Evolutionary conservation across 177 flowering plant genomes (phyloP), one percentile per base, ranked within the genome.

Genomic region (Telopea speciosissima): DNA sequence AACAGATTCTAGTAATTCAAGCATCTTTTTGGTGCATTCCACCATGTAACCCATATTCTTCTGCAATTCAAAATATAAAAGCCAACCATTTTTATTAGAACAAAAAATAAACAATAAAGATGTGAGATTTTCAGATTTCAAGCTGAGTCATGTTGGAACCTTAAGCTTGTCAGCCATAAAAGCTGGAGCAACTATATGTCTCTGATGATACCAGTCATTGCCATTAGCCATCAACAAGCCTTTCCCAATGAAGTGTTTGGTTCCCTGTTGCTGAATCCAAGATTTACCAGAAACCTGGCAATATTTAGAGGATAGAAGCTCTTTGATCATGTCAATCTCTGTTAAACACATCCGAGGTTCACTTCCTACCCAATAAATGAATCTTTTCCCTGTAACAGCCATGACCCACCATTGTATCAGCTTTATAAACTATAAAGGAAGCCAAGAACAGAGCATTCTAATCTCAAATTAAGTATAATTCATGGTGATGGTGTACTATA

Each of bases 171-270:
- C 94, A 5, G 90, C 87, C 82, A 79, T 87, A 85, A 95, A 95
- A 58, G 94, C 96, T 0, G 96, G 94, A 5, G 96, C 92, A 17
- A 85, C 87, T 36, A 91, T 82, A 72, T 91, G 99, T 3, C 99
- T 87, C 62, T 95, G 99, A 68, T 86, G 97, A 76, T 81, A 77
- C 99, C 99, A 95, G 24, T 90, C 86, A 11, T 86, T 71, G 0
- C 99, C 99, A 70, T 95, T 95, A 3, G 97, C 99, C 97, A 95
- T 92, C 36, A 95, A 76, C 66, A 95, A 56, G 2, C 99, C 99
- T 3, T 82, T 72, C 0, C 99, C 99, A 26, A 92, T 89, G 69
- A 95, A 95, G 78, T 92, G 87, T 76, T 90, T 95, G 0, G 90
- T 73, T 0, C 92, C 92, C 71, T 92, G 89, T 54, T 78, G 88